Conservation (phyloP, 768 basidiomycete genomes). For the Termitomyces sp. region DNA sequence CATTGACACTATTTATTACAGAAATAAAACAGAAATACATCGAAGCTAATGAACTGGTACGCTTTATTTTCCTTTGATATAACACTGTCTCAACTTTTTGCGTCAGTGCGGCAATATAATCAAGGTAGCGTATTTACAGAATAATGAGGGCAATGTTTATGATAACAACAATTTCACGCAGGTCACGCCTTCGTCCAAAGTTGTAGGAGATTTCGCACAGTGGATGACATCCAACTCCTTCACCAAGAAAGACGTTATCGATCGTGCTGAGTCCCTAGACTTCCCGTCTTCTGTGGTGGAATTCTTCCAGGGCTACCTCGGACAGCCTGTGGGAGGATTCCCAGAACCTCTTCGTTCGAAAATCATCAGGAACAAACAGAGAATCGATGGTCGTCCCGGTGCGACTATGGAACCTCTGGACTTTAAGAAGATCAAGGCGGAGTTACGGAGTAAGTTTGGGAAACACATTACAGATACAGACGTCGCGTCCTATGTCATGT, state of each 20-base stretch:
- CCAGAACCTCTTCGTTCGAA: slow-evolving; percentile 91
- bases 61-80: slow-evolving; percentile 18
- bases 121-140: slow-evolving; percentile 45
- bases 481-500: slow-evolving; percentile 96
- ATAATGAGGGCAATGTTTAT: neutral
- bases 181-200: slow-evolving; percentile 98
- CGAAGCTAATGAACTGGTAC: slow-evolving; percentile 90
- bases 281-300: slow-evolving; percentile 97
- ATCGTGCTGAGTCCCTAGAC: slow-evolving; percentile 84
- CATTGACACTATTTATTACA: slow-evolving; percentile 21
- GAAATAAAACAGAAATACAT: slow-evolving; percentile 99
- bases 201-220: slow-evolving; percentile 98
- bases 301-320: slow-evolving; percentile 99
- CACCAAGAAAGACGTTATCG: slow-evolving; percentile 79
- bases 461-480: slow-evolving; percentile 92
- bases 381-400: slow-evolving; percentile 93
- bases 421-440: slow-evolving; percentile 94
- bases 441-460: slow-evolving; percentile 90
- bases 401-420: slow-evolving; percentile 82
- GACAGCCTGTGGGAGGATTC: slow-evolving; percentile 97
- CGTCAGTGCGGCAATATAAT: slow-evolving; percentile 90
- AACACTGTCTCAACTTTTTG: slow-evolving; percentile 6
- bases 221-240: slow-evolving; percentile 97
- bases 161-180: slow-evolving; percentile 22
- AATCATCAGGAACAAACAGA: slow-evolving; percentile 89